Evolutionary conservation across 768 basidiomycete genomes (phyloP).

Genomic region (Suillus brevipes): DNA sequence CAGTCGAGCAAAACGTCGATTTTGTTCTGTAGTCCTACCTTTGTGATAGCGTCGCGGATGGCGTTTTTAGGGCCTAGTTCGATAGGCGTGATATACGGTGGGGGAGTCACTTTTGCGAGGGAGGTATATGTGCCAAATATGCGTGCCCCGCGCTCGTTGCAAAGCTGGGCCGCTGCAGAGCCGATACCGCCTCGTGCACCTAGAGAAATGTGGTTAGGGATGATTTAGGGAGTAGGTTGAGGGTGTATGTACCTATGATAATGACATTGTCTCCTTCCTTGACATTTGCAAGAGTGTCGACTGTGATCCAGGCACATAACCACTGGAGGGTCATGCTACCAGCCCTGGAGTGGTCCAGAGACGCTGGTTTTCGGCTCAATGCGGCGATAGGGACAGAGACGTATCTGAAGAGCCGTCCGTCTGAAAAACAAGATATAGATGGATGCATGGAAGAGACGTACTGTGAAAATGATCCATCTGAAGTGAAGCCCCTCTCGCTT

Average conservation of each 20-base stretch:
- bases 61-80: slow-evolving; percentile 31
- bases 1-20: slow-evolving; percentile 36
- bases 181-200: slow-evolving; percentile 38
- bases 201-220: slow-evolving; percentile 6
- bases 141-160: slow-evolving; percentile 31
- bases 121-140: slow-evolving; percentile 38
- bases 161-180: slow-evolving; percentile 34
- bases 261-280: slow-evolving; percentile 34
- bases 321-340: slow-evolving; percentile 36
- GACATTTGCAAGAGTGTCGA: slow-evolving; percentile 34
- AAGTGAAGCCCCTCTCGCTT: slow-evolving; percentile 32
- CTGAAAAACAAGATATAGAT: slow-evolving; percentile 1
- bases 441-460: slow-evolving; percentile 13
- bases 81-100: slow-evolving; percentile 33
- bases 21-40: slow-evolving; percentile 28
- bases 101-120: slow-evolving; percentile 23
- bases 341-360: slow-evolving; percentile 25
- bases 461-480: slow-evolving; percentile 37
- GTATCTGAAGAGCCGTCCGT: slow-evolving; percentile 17
- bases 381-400: slow-evolving; percentile 29
- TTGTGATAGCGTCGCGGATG: slow-evolving; percentile 31
- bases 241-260: slow-evolving; percentile 27
- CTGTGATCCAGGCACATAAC: slow-evolving; percentile 39
- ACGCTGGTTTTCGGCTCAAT: slow-evolving; percentile 32
- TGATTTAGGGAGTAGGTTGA: no score